phyloP scores from a whole-genome alignment of 768 basidiomycete genomes.

The Trametes cingulata region DNA sequence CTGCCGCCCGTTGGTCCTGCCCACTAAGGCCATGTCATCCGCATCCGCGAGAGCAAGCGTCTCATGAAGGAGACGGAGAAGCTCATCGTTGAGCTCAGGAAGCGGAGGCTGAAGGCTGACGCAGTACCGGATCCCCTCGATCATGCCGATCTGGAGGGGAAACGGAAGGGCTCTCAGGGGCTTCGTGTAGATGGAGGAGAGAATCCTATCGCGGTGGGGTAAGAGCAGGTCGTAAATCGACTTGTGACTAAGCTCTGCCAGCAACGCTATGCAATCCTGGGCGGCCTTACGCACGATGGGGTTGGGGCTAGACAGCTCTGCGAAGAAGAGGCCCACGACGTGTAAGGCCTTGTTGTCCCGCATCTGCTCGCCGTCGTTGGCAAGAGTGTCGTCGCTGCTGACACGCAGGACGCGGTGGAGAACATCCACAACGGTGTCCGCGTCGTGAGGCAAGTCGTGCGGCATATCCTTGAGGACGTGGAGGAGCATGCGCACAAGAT shows the following conservation, averaged over 20 bases:
- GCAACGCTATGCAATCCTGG: constrained; percentile 75
- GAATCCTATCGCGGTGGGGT: constrained; percentile 84
- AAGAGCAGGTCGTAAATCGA: constrained; percentile 77
- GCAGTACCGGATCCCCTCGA: constrained; percentile 94
- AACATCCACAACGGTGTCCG: constrained; percentile 77
- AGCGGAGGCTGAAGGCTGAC: constrained; percentile 87
- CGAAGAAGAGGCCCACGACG: constrained; percentile 80
- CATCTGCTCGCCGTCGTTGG: constrained; percentile 22
- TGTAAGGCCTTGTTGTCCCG: constrained; percentile 55
- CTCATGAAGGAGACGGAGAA: constrained; percentile 88
- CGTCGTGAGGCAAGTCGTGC: constrained; percentile 79
- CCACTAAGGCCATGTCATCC: constrained; percentile 82
- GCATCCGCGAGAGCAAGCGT: constrained; percentile 94
- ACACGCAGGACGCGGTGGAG: constrained; percentile 66
- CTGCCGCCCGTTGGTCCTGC: constrained; percentile 75
- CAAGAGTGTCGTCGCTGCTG: constrained; percentile 45
- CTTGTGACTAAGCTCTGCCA: constrained; percentile 72
- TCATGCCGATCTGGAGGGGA: constrained; percentile 95
- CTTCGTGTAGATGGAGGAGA: constrained; percentile 92
- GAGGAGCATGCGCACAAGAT: constrained; percentile 85
- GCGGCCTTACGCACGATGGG: constrained; percentile 81
- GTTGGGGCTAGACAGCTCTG: constrained; percentile 87
- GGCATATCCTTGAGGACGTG: constrained; percentile 96
- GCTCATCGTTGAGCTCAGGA: constrained; percentile 89
- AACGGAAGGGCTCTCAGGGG: constrained; percentile 94